Evolutionary conservation across 345 rosid genomes (phyloP).

Genomic region (Adansonia digitata): DNA sequence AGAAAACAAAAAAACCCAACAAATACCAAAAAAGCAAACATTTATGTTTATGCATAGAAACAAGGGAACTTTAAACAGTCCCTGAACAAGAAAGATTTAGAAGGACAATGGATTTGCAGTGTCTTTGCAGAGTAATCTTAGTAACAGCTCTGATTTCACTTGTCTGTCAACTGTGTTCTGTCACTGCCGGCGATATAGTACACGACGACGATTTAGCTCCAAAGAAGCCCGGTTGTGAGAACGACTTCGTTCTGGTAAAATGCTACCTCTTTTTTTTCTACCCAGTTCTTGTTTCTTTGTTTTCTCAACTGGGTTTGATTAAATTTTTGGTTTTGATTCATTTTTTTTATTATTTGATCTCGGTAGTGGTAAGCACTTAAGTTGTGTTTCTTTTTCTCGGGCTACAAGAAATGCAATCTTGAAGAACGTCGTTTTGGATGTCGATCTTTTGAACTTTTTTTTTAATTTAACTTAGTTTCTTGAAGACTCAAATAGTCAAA

Average conservation of each 20-base stretch:
- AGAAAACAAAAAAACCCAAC: background rate
- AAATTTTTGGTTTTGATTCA: constrained; percentile 5
- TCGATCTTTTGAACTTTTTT: background rate
- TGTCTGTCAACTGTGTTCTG: constrained; percentile 36
- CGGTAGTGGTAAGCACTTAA: background rate
- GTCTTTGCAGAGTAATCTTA: constrained; percentile 29
- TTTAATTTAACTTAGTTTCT: background rate
- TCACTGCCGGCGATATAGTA: constrained; percentile 79
- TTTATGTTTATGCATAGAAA: constrained; percentile 27
- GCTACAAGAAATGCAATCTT: background rate
- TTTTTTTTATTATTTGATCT: background rate
- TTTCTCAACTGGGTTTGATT: constrained; percentile 27
- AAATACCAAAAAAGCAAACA: background rate
- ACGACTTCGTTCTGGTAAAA: constrained; percentile 90
- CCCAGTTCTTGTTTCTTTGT: constrained; percentile 23
- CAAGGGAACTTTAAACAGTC: constrained; percentile 8
- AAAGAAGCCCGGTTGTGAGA: constrained; percentile 97
- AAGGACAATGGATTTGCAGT: constrained; percentile 54
- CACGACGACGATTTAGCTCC: constrained; percentile 89
- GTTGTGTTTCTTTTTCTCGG: background rate
- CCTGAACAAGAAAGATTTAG: background rate
- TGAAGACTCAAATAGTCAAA: background rate
- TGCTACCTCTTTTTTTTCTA: background rate
- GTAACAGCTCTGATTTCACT: constrained; percentile 42
- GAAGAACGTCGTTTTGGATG: background rate